These are phyloP conservation scores for Quercus dentata DNA, from an alignment of 306 rosid species.

Conservation along the genomic window DNA sequence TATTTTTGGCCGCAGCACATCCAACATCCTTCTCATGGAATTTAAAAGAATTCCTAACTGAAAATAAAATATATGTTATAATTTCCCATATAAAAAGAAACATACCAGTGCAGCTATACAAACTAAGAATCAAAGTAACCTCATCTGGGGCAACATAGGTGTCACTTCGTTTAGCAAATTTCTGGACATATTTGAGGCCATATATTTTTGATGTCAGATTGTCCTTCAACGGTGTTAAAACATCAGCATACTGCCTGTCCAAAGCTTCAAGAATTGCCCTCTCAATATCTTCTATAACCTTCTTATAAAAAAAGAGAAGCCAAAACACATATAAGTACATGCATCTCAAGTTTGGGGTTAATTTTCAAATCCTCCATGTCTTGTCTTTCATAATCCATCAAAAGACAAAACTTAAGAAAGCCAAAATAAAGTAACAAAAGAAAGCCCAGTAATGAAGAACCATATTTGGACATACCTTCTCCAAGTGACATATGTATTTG, in stretches of 20 bases:
- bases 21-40: constrained; percentile 31
- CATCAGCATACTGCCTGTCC: constrained; percentile 31
- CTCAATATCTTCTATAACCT: constrained; percentile 37
- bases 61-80: not conserved
- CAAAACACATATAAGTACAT: not conserved
- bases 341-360: not conserved
- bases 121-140: constrained; percentile 1
- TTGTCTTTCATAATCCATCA: not conserved
- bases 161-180: constrained; percentile 22
- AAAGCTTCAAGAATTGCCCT: constrained; percentile 26
- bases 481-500: constrained; percentile 20
- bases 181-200: constrained; percentile 37
- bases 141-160: constrained; percentile 26
- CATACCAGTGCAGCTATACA: not conserved
- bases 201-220: constrained; percentile 24
- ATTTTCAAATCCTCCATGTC: not conserved
- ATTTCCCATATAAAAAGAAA: not conserved
- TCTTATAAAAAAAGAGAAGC: not conserved
- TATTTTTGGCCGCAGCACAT: constrained; percentile 33
- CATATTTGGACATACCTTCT: constrained; percentile 22
- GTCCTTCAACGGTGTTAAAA: constrained; percentile 26
- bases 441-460: not conserved
- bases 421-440: not conserved
- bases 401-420: not conserved
- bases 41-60: constrained; percentile 31